Percentiles rank a stretch among this genome's conserved stretches.
phyloP scores from a whole-genome alignment of 306 rosid species.

The Comarum palustre region DNA sequence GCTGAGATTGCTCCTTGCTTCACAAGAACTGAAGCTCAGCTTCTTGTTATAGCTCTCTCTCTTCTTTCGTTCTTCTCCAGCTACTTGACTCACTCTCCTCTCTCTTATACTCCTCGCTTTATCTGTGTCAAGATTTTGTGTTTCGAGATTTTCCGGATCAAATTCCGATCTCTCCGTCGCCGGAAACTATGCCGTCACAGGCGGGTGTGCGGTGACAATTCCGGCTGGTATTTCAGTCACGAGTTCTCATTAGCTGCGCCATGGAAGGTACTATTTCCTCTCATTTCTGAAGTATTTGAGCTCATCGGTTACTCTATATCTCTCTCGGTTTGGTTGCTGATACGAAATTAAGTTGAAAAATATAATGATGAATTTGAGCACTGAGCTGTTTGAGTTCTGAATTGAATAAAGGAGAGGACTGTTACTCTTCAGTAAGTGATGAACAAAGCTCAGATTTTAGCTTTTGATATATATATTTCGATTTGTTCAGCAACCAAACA shows the following conservation, averaged over 20 bases:
- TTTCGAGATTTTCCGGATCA: slow-evolving; percentile 24
- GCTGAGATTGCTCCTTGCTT: slow-evolving; percentile 69
- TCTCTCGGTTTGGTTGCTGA: slow-evolving; percentile 58
- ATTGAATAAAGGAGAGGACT: background rate
- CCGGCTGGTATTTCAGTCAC: background rate
- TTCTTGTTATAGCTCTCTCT: background rate
- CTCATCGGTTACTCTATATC: slow-evolving; percentile 11
- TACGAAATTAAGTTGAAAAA: background rate
- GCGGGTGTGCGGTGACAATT: slow-evolving; percentile 30
- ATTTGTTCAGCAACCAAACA: slow-evolving; percentile 60
- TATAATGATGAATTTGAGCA: background rate
- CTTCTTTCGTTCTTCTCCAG: background rate
- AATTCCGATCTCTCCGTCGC: slow-evolving; percentile 18
- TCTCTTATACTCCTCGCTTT: background rate
- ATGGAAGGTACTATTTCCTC: slow-evolving; percentile 46
- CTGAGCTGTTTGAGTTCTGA: background rate
- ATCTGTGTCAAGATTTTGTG: background rate
- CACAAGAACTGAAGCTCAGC: slow-evolving; percentile 5
- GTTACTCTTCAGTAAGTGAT: slow-evolving; percentile 10
- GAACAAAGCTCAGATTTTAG: slow-evolving; percentile 5
- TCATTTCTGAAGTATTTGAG: background rate
- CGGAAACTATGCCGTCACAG: slow-evolving; percentile 43
- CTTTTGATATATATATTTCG: background rate
- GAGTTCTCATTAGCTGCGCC: slow-evolving; percentile 14
- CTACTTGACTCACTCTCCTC: slow-evolving; percentile 14